Evolutionary conservation across 345 rosid genomes (phyloP), one percentile per base, ranked within the genome.

Genomic region (Eucalyptus camaldulensis): DNA sequence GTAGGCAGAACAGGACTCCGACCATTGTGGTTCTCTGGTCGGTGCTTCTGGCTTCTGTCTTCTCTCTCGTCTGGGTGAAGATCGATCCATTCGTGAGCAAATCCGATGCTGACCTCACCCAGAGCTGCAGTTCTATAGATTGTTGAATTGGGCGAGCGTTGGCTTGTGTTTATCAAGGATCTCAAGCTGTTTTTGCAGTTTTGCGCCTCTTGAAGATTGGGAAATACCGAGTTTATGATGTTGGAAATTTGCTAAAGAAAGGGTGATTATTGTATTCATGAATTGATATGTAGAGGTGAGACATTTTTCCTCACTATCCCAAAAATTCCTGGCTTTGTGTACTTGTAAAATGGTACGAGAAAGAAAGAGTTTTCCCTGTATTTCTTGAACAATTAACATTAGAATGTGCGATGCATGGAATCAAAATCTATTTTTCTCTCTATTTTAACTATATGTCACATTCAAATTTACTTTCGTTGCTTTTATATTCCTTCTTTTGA

Each of bases 21-120:
- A 98, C 99, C 88, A 96, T 98, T 87, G 98, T 98, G 89, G 92
- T 98, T 24, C 95, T 98, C 29, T 97, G 99, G 99, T 98, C 99
- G n/a, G 96, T 97, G 90, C 90, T 97, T 60, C 91, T 98, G 92
- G 99, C 99, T 86, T 98, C 98, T 25, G 99, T 98, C 87, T 98
- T 98, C 92, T 97, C 99, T 37, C 97, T 98, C 87, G 95, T 98
- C 53, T 98, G 99, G 99, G 99, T 98, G 87, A 94, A 96, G 92
- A 94, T 98, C 90, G 93, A 96, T 92, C 99, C 99, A 4, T 98
- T 98, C 44, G 95, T 95, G 14, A 89, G 91, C 69, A 91, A 76
- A 10, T 88, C 69, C 10, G 92, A 93, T 62, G 83, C 90, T 69
- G 16, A 93, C 10, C 50, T 93, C 86, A 81, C 96, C 11, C 92